Conservation (phyloP, 805 yeast genomes). For the Spathaspora arborariae region DNA sequence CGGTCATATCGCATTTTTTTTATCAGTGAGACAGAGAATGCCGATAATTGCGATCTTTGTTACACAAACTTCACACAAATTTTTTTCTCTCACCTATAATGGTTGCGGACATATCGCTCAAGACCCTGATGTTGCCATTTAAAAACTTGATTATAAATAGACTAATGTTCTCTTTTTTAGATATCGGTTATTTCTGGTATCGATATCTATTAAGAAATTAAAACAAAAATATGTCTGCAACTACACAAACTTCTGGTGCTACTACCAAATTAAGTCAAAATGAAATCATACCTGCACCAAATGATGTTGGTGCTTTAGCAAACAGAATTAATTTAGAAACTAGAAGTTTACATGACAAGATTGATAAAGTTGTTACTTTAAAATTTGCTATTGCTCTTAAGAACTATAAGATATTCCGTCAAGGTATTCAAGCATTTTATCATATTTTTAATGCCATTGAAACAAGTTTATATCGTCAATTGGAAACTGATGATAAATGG, state of each 20-base stretch:
- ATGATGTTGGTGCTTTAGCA: slow-evolving; percentile 79
- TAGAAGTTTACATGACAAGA: slow-evolving; percentile 58
- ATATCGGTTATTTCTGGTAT: neutral
- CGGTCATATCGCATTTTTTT: neutral
- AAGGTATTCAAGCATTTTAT: slow-evolving; percentile 72
- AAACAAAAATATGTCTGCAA: slow-evolving; percentile 9
- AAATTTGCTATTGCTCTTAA: slow-evolving; percentile 72
- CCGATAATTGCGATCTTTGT: slow-evolving; percentile 1
- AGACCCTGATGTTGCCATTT: neutral
- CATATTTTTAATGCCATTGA: slow-evolving; percentile 69
- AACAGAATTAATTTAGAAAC: slow-evolving; percentile 77
- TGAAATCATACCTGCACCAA: slow-evolving; percentile 70
- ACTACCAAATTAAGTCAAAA: slow-evolving; percentile 32
- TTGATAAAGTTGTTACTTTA: slow-evolving; percentile 64
- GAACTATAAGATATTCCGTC: slow-evolving; percentile 74
- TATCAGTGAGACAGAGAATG: neutral
- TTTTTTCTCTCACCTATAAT: too few species aligned
- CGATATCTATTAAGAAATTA: neutral
- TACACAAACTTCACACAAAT: neutral
- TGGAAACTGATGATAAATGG: slow-evolving; percentile 34
- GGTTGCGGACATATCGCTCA: slow-evolving; percentile 3
- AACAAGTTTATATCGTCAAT: slow-evolving; percentile 43
- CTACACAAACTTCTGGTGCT: slow-evolving; percentile 19
- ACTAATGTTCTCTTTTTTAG: neutral
- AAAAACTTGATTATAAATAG: neutral